Evolutionary conservation across 2,329 filamentous ascomycete genomes (phyloP), one percentile per base, ranked within the genome.

Genomic region (Diplodia corticola): DNA sequence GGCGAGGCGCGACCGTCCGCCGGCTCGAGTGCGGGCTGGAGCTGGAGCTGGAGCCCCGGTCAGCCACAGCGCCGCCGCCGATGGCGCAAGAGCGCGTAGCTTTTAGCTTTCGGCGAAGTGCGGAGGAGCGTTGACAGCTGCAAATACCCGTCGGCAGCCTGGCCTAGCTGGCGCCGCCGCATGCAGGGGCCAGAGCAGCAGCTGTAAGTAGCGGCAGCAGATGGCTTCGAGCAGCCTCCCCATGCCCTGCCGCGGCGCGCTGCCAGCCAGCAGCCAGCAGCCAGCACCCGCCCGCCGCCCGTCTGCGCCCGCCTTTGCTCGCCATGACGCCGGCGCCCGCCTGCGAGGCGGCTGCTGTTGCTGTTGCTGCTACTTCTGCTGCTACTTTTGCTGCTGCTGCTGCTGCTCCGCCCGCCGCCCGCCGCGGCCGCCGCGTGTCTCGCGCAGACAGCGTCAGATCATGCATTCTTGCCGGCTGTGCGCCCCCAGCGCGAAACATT

Each of bases 381-480:
- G n/a, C n/a, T n/a, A n/a, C n/a, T n/a, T n/a, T n/a, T n/a, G n/a
- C n/a, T n/a, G n/a, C n/a, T n/a, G n/a, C n/a, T n/a, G n/a, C n/a
- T n/a, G n/a, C n/a, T n/a, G n/a, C 28, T 15, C 20, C 20, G 20
- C 60, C 24, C 17, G 26, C n/a, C 4, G 30, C 26, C 46, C 28
- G 5, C 37, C 30, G 30, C 30, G n/a, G 35, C 46, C 48, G 61
- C 28, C 63, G 51, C 61, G 37, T 54, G 37, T 55, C 40, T 55
- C 37, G 50, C 35, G 50, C 33, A 3, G 50, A 4, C 49, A 48
- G 28, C 51, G 44, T 51, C 64, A 65, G 64, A 65, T 65, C 64
- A 65, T 65, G 64, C 64, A 65, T 65, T 65, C 64, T 49, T 55
- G 28, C 48, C 64, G 54, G 44, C 48, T 60, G 63, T 65, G 50